Base-by-base conservation (phyloP, 805 yeast genomes). In the Yamadazyma scolyti region DNA sequence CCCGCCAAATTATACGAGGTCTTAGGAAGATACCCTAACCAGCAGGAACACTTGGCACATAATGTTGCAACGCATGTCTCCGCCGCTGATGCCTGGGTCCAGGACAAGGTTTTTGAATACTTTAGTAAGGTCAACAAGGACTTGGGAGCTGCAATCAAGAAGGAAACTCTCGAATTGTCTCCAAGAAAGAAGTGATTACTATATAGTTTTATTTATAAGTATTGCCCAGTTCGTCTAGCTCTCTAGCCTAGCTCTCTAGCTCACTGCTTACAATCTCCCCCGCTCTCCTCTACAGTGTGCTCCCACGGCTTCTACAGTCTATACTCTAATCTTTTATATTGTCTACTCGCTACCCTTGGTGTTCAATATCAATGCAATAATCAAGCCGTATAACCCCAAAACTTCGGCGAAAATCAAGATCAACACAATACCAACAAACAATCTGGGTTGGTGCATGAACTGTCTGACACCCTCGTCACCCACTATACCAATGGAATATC, bases 391-490 rank as follows among this genome's bases (percentile, higher is more conserved):
- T 42, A 83, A 67, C 3, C 93, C 96, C 61, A 86, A 71, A 30
- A 86, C 96, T 65, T 86, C 96, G 32, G 95, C 89, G 51, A 86
- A 86, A 75, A 86, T 86, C 50, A 86, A 75, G 50, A 86, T 87
- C 59, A 86, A 75, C 31, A 86, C 90, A 57, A 86, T 86, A 23
- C 95, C 96, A 30, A 86, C 95, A 61, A 86, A 86, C 40, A 86
- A 68, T 52, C 88, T 73, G 29, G 94, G 90, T 59, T 86, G 95
- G 52, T 83, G 86, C 86, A 85, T 82, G 46, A 73, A 77, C 48
- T 82, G 85, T 49, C 96, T 77, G 27, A 86, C 95, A 43, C 96
- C 96, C 50, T 83, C 94, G 52, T 86, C 96, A 24, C 96, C 96
- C 22, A 86, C 96, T 42, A 86, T 81, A 30, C 96, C 96, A 65